phyloP scores from a whole-genome alignment of 1,139 yeast genomes.

The Blastobotrys malaysiensis region DNA sequence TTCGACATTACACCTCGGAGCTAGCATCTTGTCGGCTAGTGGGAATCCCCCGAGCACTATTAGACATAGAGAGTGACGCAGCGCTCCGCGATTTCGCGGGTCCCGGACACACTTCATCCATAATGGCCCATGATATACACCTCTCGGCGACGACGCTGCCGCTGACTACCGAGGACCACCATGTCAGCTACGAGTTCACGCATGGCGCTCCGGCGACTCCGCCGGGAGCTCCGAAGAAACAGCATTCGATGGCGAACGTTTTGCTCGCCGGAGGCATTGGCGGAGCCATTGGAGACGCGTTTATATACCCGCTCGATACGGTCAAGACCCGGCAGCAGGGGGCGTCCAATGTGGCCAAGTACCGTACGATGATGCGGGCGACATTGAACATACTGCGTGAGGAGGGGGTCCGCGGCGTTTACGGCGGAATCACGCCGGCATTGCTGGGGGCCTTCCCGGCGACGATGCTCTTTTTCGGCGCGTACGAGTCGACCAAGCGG shows the following conservation, averaged over 20 bases:
- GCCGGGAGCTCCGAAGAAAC: conserved; percentile 2
- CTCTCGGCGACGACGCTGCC: not conserved
- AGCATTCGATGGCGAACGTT: conserved; percentile 17
- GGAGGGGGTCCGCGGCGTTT: conserved; percentile 84
- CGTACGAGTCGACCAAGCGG: conserved; percentile 80
- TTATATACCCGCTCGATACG: conserved; percentile 94
- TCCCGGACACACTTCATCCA: not conserved
- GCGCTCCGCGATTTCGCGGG: not conserved
- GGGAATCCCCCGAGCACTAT: no score
- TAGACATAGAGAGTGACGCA: not conserved
- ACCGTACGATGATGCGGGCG: conserved; percentile 64
- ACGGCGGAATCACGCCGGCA: conserved; percentile 91
- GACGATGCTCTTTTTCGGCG: conserved; percentile 85
- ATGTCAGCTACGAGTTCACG: not conserved
- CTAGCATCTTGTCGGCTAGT: no score
- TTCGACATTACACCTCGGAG: no score
- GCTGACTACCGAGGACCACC: not conserved
- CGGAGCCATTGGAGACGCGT: conserved; percentile 86
- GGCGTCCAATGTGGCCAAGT: conserved; percentile 62
- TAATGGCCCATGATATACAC: not conserved
- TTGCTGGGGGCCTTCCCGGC: conserved; percentile 82
- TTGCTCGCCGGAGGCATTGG: conserved; percentile 83
- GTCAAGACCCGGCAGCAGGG: conserved; percentile 97
- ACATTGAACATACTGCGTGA: conserved; percentile 64
- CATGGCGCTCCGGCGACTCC: not conserved